Percentiles rank a stretch among this genome's conserved stretches.
phyloP scores from a whole-genome alignment of 2,329 filamentous ascomycete genomes.

The Colletotrichum endophyticum region DNA sequence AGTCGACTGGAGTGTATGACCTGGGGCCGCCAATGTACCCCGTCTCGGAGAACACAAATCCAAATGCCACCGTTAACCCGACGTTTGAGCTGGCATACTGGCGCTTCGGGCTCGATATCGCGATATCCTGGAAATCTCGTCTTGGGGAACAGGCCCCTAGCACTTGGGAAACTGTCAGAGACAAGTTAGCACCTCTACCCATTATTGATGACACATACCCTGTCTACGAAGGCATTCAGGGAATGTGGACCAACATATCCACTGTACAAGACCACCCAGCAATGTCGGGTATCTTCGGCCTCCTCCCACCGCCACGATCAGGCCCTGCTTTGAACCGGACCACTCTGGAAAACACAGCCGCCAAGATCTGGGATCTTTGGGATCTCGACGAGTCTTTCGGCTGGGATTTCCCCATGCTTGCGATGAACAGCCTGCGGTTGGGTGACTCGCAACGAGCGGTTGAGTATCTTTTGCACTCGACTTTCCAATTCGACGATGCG shows the following conservation, averaged over 20 bases:
- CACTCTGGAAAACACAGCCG: constrained; percentile 39
- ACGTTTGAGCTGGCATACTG: constrained; percentile 67
- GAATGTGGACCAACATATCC: constrained; percentile 44
- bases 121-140: constrained; percentile 55
- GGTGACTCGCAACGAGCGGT: constrained; percentile 42
- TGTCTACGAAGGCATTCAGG: constrained; percentile 53
- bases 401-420: constrained; percentile 50
- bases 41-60: constrained; percentile 61
- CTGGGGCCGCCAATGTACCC: constrained; percentile 51
- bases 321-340: constrained; percentile 38
- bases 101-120: constrained; percentile 63
- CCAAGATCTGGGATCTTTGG: constrained; percentile 42
- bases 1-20: constrained; percentile 54
- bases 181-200: constrained; percentile 59
- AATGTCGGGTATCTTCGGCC: constrained; percentile 46
- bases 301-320: constrained; percentile 42
- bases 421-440: constrained; percentile 47
- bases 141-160: constrained; percentile 46
- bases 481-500: constrained; percentile 60
- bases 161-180: constrained; percentile 51
- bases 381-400: constrained; percentile 44
- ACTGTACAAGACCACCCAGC: constrained; percentile 48
- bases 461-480: constrained; percentile 50
- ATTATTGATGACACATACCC: constrained; percentile 54
- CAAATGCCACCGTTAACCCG: constrained; percentile 61